Percentiles rank a stretch among this genome's conserved stretches.
phyloP scores from a whole-genome alignment of 225 moss, liverwort and hornwort genomes.

The Sphagnum tenellum region DNA sequence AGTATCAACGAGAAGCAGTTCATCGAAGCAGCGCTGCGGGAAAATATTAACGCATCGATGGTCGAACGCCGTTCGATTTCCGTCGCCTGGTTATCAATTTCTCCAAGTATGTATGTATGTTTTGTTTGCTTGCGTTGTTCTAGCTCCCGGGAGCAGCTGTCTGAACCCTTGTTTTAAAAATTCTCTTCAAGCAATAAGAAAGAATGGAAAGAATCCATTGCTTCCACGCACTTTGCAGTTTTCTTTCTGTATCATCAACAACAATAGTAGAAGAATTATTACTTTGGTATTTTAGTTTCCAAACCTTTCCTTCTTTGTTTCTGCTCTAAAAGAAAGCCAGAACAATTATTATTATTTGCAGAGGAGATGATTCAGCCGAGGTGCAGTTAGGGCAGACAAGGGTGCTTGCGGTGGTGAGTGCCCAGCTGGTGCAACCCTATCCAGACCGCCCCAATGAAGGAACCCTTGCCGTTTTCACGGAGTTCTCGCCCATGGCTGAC shows the following conservation, averaged over 20 bases:
- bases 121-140: too few species aligned
- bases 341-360: constrained; percentile 13
- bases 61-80: constrained; percentile 65
- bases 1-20: constrained; percentile 80
- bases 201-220: not conserved
- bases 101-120: constrained; percentile 31
- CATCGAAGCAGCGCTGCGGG: constrained; percentile 48
- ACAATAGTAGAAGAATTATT: too few species aligned
- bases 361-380: constrained; percentile 83
- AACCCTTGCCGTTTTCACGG: constrained; percentile 59
- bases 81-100: constrained; percentile 49
- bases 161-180: too few species aligned
- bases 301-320: not conserved
- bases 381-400: constrained; percentile 63
- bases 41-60: constrained; percentile 72
- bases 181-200: not conserved
- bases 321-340: not conserved
- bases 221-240: too few species aligned
- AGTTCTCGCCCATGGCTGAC: constrained; percentile 84
- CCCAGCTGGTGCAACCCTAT: constrained; percentile 61
- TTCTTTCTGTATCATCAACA: too few species aligned
- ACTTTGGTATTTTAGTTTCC: not conserved
- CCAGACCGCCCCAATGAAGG: constrained; percentile 78
- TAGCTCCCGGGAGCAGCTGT: too few species aligned
- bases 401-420: constrained; percentile 65